Conservation (phyloP, 2,329 filamentous ascomycete species). For the Alternaria ethzedia region DNA sequence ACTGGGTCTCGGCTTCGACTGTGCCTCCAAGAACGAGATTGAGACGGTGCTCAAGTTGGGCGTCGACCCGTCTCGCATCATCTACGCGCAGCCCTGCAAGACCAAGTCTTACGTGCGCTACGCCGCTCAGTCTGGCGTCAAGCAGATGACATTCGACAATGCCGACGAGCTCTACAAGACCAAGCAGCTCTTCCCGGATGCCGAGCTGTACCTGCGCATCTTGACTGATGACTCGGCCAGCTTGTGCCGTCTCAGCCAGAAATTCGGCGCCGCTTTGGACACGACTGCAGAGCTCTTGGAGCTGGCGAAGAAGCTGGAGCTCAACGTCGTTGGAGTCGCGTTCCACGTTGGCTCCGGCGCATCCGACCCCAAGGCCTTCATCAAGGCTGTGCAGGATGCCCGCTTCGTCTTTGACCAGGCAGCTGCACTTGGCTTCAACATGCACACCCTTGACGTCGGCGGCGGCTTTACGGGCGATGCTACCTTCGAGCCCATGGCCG, state of each 20-base stretch:
- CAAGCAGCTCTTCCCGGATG: constrained; percentile 85
- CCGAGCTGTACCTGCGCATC: constrained; percentile 93
- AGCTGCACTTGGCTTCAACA: constrained; percentile 73
- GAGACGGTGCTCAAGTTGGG: constrained; percentile 86
- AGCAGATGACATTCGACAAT: constrained; percentile 99
- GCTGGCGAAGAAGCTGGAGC: constrained; percentile 78
- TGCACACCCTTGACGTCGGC: constrained; percentile 91
- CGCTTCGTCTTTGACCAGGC: constrained; percentile 89
- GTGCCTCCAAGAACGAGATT: constrained; percentile 96
- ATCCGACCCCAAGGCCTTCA: constrained; percentile 88
- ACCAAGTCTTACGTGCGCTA: constrained; percentile 97
- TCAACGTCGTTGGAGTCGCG: constrained; percentile 94
- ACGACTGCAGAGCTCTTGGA: constrained; percentile 77
- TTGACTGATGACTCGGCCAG: constrained; percentile 95
- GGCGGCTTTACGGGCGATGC: constrained; percentile 92
- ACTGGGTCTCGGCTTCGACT: constrained; percentile 95
- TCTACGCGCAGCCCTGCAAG: constrained; percentile 99
- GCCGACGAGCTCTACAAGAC: constrained; percentile 98
- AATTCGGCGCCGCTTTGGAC: constrained; percentile 93
- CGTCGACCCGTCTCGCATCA: constrained; percentile 87
- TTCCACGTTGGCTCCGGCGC: constrained; percentile 98
- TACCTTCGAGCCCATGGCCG: constrained; percentile 89
- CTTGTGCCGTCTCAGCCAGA: constrained; percentile 92
- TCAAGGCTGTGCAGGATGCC: constrained; percentile 89
- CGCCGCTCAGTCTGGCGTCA: constrained; percentile 82